phyloP scores from a whole-genome alignment of 1,139 yeast species.

The Petasospora fabianii region DNA sequence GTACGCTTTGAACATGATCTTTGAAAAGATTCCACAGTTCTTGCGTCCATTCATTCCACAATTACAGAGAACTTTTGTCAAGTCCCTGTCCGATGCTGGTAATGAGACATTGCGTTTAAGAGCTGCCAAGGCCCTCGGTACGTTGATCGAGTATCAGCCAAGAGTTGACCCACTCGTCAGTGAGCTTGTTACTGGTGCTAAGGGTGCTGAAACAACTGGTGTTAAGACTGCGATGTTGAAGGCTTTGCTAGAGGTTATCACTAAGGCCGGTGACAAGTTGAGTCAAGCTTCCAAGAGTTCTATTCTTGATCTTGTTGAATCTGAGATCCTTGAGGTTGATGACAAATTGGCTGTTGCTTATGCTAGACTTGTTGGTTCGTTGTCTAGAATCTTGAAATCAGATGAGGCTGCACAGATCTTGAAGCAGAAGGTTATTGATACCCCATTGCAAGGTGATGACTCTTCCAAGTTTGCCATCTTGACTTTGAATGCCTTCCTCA shows the following conservation, averaged over 20 bases:
- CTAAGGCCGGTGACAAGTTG: conserved; percentile 74
- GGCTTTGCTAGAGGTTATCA: conserved; percentile 81
- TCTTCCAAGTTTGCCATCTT: conserved; percentile 61
- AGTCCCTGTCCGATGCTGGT: conserved; percentile 75
- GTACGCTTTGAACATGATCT: conserved; percentile 73
- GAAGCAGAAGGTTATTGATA: conserved; percentile 54
- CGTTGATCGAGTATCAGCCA: conserved; percentile 84
- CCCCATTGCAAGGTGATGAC: conserved; percentile 34
- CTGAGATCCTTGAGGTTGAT: conserved; percentile 54
- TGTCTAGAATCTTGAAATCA: conserved; percentile 60
- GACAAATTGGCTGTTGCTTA: conserved; percentile 67
- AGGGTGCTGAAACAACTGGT: conserved; percentile 54
- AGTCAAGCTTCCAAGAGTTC: conserved; percentile 68
- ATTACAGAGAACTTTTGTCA: conserved; percentile 93
- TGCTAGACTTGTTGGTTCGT: conserved; percentile 75
- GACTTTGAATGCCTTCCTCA: conserved; percentile 75
- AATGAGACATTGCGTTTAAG: conserved; percentile 72
- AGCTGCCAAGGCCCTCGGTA: conserved; percentile 90
- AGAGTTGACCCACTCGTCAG: conserved; percentile 89
- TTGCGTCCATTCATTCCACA: conserved; percentile 96
- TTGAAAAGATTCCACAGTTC: conserved; percentile 83
- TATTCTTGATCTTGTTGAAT: conserved; percentile 73
- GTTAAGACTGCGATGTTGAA: conserved; percentile 82
- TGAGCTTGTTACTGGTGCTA: conserved; percentile 77
- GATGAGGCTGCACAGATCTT: conserved; percentile 66